Evolutionary conservation across 768 basidiomycete species (phyloP).

Genomic region (Trametes coccinea): DNA sequence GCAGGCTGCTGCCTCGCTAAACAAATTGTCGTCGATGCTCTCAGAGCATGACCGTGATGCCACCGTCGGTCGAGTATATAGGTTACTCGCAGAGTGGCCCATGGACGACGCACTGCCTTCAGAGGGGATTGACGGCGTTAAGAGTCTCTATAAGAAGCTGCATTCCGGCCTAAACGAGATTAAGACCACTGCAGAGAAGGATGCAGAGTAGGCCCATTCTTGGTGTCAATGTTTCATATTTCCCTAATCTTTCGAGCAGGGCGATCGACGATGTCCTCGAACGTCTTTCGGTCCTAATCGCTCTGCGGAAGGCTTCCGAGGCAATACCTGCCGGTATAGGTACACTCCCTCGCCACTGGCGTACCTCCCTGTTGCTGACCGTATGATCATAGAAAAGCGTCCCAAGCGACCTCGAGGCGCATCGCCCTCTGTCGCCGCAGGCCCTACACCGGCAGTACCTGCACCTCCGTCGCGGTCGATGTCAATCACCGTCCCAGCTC

Average conservation of each 20-base stretch:
- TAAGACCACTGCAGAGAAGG: constrained; percentile 55
- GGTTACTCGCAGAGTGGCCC: constrained; percentile 71
- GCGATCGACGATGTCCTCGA: constrained; percentile 74
- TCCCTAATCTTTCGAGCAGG: constrained; percentile 39
- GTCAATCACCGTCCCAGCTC: constrained; percentile 57
- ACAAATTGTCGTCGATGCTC: constrained; percentile 54
- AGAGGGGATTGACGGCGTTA: constrained; percentile 67
- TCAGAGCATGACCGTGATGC: constrained; percentile 51
- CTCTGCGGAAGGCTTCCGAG: constrained; percentile 72
- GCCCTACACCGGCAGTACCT: constrained; percentile 22
- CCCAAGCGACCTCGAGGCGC: constrained; percentile 71
- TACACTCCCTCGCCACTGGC: constrained; percentile 31
- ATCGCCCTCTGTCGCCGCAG: constrained; percentile 50
- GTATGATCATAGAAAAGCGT: constrained; percentile 59
- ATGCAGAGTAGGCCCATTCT: constrained; percentile 53
- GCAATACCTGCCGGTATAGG: constrained; percentile 59
- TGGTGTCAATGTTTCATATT: neutral
- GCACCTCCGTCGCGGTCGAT: constrained; percentile 44
- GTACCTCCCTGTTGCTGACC: neutral
- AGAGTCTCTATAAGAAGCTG: constrained; percentile 62
- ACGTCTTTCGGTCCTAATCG: constrained; percentile 66
- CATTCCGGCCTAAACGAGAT: constrained; percentile 63
- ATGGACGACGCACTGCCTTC: constrained; percentile 65
- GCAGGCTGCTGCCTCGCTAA: constrained; percentile 62
- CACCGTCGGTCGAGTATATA: constrained; percentile 71